Percentiles rank a stretch among this genome's conserved stretches.
phyloP scores from a whole-genome alignment of 257 asterid genomes.

The Leonotis leonurus region DNA sequence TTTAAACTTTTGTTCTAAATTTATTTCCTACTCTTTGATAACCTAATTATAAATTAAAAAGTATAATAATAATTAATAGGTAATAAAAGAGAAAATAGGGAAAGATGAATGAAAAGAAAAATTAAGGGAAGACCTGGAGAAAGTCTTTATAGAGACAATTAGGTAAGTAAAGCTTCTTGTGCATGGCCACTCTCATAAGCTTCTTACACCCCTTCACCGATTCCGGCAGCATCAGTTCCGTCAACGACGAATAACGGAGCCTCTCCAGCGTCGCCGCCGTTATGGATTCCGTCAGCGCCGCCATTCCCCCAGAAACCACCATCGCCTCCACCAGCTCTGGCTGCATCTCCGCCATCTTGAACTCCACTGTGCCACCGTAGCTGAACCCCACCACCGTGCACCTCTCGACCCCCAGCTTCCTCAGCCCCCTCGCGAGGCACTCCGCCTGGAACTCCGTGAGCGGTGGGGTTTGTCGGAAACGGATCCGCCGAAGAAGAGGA shows the following conservation, averaged over 20 bases:
- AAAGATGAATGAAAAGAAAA: no score
- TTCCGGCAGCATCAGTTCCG: constrained; percentile 66
- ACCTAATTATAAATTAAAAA: no score
- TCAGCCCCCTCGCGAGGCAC: constrained; percentile 47
- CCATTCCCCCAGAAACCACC: constrained; percentile 58
- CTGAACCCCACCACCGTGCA: constrained; percentile 41
- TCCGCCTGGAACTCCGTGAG: constrained; percentile 68
- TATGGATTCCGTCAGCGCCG: constrained; percentile 70
- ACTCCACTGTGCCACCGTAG: background rate
- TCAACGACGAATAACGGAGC: constrained; percentile 52
- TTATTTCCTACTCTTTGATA: no score
- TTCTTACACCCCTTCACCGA: constrained; percentile 59
- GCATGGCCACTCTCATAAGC: constrained; percentile 58
- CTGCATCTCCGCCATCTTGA: background rate
- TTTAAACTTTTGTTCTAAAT: no score
- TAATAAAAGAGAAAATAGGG: no score
- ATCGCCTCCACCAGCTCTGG: constrained; percentile 59
- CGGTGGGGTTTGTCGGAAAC: constrained; percentile 47
- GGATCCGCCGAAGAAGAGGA: constrained; percentile 77
- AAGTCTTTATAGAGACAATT: constrained; percentile 67
- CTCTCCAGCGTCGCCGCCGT: constrained; percentile 35
- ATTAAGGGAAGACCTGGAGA: constrained; percentile 34
- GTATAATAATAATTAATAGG: no score
- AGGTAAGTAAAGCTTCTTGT: constrained; percentile 84
- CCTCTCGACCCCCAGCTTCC: constrained; percentile 51